Percentiles rank a stretch among this genome's conserved stretches.
These are phyloP conservation scores for Thermomucor indicae-seudaticae DNA, from an alignment of 371 early-diverging fungal genomes.

Conservation along the genomic window DNA sequence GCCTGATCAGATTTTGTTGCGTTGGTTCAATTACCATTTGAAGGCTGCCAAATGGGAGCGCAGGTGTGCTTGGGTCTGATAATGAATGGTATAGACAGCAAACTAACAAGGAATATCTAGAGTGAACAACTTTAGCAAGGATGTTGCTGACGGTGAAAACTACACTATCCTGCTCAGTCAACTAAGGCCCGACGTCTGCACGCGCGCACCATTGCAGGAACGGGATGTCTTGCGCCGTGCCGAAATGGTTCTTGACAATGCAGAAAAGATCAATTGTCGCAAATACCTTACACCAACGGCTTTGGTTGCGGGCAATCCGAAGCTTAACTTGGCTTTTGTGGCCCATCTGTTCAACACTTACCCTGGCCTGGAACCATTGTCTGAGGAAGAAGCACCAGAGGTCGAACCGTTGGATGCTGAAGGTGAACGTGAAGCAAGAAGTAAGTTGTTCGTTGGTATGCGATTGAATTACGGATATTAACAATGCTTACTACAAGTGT, in stretches of 20 bases:
- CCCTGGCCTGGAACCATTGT: slow-evolving; percentile 87
- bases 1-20: slow-evolving; percentile 89
- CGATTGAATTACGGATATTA: not conserved
- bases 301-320: slow-evolving; percentile 90
- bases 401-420: slow-evolving; percentile 87
- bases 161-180: slow-evolving; percentile 93
- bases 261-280: slow-evolving; percentile 90
- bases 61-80: slow-evolving; percentile 29
- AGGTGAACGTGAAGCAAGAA: slow-evolving; percentile 94
- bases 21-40: slow-evolving; percentile 98
- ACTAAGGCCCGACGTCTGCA: slow-evolving; percentile 80
- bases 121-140: slow-evolving; percentile 87
- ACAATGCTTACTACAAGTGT: slow-evolving; percentile 44
- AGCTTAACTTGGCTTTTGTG: slow-evolving; percentile 94
- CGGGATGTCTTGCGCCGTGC: slow-evolving; percentile 77
- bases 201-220: slow-evolving; percentile 78
- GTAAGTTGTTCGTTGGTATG: slow-evolving; percentile 18
- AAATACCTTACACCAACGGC: slow-evolving; percentile 93
- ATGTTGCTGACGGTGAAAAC: slow-evolving; percentile 93
- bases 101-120: slow-evolving; percentile 15
- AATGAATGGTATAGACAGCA: not conserved
- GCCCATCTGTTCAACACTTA: slow-evolving; percentile 94
- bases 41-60: slow-evolving; percentile 88
- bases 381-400: slow-evolving; percentile 84
- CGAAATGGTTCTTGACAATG: slow-evolving; percentile 83